Conservation (phyloP, 345 rosid genomes). For the Camelina laxa region DNA sequence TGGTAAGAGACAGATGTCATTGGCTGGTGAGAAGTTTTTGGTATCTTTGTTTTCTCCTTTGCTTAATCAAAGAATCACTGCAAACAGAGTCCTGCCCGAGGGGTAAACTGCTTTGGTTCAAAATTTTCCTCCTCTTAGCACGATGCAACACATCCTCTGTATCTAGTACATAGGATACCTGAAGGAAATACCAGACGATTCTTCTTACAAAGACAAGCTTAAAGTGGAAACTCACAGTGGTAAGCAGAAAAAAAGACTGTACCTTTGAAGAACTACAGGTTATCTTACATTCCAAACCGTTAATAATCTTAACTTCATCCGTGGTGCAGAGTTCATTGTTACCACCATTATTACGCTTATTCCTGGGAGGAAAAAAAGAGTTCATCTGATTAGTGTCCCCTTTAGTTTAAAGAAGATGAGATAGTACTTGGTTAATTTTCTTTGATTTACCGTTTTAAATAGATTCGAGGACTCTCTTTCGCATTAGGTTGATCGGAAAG, state of each 20-base stretch:
- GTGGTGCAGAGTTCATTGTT: conserved; percentile 52
- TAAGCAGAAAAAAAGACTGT: conserved; percentile 13
- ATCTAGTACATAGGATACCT: conserved; percentile 93
- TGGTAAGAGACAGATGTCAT: conserved; percentile 23
- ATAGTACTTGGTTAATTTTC: conserved; percentile 26
- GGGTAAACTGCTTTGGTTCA: conserved; percentile 39
- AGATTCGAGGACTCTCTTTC: conserved; percentile 70
- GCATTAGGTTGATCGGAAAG: conserved; percentile 62
- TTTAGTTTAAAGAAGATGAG: neutral
- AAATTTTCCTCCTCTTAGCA: conserved; percentile 44
- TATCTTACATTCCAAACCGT: conserved; percentile 93
- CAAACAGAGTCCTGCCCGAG: conserved; percentile 41
- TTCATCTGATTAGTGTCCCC: conserved; percentile 11
- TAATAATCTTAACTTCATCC: conserved; percentile 66
- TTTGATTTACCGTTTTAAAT: conserved; percentile 64
- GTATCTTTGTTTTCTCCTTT: conserved; percentile 53
- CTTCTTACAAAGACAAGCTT: neutral
- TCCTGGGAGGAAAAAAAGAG: conserved; percentile 56
- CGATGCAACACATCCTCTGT: conserved; percentile 88
- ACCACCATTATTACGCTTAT: conserved; percentile 51
- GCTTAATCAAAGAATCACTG: conserved; percentile 45
- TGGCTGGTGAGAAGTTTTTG: conserved; percentile 46
- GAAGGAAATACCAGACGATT: conserved; percentile 22
- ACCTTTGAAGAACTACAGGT: conserved; percentile 96
- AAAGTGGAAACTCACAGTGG: neutral